These are phyloP conservation scores for Mycena rosella DNA, from an alignment of 768 basidiomycete species.

Conservation along the genomic window DNA sequence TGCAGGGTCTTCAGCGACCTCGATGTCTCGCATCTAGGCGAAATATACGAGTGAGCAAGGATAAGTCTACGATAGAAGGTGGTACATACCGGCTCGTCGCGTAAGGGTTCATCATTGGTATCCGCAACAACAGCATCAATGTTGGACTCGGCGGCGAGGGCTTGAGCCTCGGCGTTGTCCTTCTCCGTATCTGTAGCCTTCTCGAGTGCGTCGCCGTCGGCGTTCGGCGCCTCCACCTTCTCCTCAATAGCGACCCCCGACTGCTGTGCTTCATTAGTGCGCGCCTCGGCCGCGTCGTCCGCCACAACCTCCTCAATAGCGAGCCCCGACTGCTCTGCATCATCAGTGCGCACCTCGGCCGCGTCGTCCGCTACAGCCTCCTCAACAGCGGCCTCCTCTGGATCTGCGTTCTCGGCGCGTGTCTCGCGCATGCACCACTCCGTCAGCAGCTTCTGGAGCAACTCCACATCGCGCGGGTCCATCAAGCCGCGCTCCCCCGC, in stretches of 20 bases:
- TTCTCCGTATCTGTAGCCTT: too few species aligned
- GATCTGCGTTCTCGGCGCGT: constrained; percentile 16
- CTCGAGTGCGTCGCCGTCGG: background rate
- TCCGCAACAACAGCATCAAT: background rate
- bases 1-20: constrained; percentile 7
- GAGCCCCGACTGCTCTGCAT: too few species aligned
- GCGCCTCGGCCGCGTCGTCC: background rate
- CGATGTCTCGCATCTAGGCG: background rate
- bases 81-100: background rate
- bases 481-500: constrained; percentile 54
- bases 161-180: too few species aligned
- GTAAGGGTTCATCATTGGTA: background rate
- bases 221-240: background rate
- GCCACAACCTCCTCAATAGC: background rate
- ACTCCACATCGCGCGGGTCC: constrained; percentile 53
- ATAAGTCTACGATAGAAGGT: background rate
- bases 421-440: constrained; percentile 61
- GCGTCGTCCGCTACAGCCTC: background rate
- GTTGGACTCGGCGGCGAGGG: too few species aligned
- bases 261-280: background rate
- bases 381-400: background rate
- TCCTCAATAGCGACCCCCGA: background rate
- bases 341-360: background rate
- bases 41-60: background rate
- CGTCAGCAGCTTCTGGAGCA: constrained; percentile 50